Base-by-base conservation (phyloP, 805 yeast species). In the Candida ovalis region DNA sequence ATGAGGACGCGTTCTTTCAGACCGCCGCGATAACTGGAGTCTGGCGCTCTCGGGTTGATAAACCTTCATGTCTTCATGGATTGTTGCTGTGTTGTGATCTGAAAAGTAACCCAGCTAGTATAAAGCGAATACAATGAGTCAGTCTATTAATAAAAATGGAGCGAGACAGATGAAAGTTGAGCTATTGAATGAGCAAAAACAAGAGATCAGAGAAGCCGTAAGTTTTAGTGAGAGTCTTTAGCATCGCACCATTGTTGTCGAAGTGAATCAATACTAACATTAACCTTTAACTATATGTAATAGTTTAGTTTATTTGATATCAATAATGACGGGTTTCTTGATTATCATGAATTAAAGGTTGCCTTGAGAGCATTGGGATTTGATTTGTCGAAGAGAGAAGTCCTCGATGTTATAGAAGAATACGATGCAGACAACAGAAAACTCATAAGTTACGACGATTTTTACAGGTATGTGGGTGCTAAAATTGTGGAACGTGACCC, bases 351-450 rank as follows among this genome's bases (percentile, higher is more conserved):
- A 59, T 73, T 89, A 54, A 91, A 89, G 67, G 96, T 90, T 18
- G 97, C 99, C 0, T 81, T 94, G 72, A 72, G 96, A 46, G 99
- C 99, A 0, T 73, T 94, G 37, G 98, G 97, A 24, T 92, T 94
- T 62, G 96, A 88, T 44, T 76, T 87, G 58, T 70, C 86, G 25
- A 82, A 90, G 58, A 77, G 82, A 52, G 89, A 86, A 48, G 86
- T 92, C 3, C 73, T 86, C 52, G 82, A 82, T 43, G 77, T 89
- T 21, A 84, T 94, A 42, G 85, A 82, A 45, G 91, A 86, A 61
- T 91, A 87, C 60, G 94, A 87, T 63, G 75, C 86, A 3, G 91
- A 86, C 51, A 86, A 86, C 52, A 75, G 84, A 25, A 81, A 80
- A 47, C 72, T 83, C 55, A 85, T 92, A 59, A 78, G 82, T 35